Evolutionary conservation across 106 monocot genomes (phyloP).

Genomic region (Dendrobium chrysotoxum): DNA sequence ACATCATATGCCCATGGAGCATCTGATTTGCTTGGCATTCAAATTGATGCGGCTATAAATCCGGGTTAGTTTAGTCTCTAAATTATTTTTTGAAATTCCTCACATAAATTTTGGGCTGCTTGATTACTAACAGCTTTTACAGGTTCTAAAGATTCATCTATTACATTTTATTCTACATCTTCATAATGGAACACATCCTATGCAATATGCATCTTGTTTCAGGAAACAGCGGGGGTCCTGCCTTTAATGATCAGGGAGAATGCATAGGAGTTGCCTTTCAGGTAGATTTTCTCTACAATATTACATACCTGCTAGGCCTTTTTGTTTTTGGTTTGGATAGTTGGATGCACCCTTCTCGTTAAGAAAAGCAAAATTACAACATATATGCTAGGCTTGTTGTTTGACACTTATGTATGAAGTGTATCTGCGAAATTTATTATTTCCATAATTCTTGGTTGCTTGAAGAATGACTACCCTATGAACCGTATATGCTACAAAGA

Average conservation of each 20-base stretch:
- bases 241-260: constrained; percentile 94
- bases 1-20: constrained; percentile 96
- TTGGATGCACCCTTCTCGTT: too few species aligned
- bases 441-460: neutral
- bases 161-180: neutral
- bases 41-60: constrained; percentile 99
- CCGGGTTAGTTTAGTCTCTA: constrained; percentile 46
- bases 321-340: too few species aligned
- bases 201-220: constrained; percentile 20
- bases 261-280: constrained; percentile 99
- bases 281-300: constrained; percentile 40
- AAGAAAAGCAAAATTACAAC: too few species aligned
- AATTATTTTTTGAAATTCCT: neutral
- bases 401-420: neutral
- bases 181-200: neutral
- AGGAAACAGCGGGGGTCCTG: constrained; percentile 99
- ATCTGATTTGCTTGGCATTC: constrained; percentile 93
- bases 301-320: neutral
- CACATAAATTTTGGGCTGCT: neutral
- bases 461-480: neutral
- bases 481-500: neutral
- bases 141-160: neutral
- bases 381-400: neutral
- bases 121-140: neutral
- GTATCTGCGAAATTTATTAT: neutral